Conservation (phyloP, 148 eudicot genomes). For the Bassia scoparia region DNA sequence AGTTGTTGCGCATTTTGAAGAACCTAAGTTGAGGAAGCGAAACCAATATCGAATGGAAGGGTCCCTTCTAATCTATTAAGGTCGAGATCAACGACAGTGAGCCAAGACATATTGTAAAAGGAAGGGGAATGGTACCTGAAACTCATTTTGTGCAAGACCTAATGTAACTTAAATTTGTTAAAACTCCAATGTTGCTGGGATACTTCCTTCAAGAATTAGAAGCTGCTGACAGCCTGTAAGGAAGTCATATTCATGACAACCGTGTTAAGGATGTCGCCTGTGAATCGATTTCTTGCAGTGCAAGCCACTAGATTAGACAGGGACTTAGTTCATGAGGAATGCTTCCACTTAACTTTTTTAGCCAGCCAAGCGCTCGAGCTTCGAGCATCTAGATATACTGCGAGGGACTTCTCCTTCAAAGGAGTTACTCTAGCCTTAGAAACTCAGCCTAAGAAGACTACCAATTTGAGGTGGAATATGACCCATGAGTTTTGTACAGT, state of each 20-base stretch:
- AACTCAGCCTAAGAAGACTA: slow-evolving; percentile 11
- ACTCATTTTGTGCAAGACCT: not conserved
- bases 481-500: not conserved
- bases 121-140: slow-evolving; percentile 14
- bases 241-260: slow-evolving; percentile 14
- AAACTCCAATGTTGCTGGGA: slow-evolving; percentile 1
- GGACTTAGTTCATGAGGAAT: slow-evolving; percentile 19
- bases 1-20: not conserved
- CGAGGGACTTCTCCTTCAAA: slow-evolving; percentile 19
- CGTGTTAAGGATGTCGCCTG: slow-evolving; percentile 2
- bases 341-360: slow-evolving; percentile 21
- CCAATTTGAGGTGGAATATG: slow-evolving; percentile 28
- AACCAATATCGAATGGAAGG: slow-evolving; percentile 9
- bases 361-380: not conserved
- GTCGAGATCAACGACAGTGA: not conserved
- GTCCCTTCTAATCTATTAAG: slow-evolving; percentile 1
- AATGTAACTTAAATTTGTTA: not conserved
- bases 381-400: slow-evolving; percentile 12
- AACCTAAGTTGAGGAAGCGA: not conserved
- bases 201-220: slow-evolving; percentile 8
- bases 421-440: not conserved
- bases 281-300: not conserved
- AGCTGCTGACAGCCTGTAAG: not conserved
- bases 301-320: slow-evolving; percentile 18
- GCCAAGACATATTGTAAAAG: slow-evolving; percentile 9